Conservation (phyloP, 768 basidiomycete genomes). For the Boletellus ananiceps region DNA sequence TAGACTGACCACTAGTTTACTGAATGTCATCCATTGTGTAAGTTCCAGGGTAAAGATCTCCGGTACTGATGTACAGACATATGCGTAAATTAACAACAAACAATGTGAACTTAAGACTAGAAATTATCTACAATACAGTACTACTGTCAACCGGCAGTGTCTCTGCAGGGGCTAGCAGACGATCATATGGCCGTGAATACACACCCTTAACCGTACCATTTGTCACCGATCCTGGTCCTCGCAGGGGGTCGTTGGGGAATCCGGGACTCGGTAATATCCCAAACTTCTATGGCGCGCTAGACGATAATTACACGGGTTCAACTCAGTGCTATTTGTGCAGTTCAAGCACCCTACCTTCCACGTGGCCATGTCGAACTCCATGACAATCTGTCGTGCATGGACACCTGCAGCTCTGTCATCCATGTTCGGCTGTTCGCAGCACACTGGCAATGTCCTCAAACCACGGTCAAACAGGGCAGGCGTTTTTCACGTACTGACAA, state of each 20-base stretch:
- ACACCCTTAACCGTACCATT: constrained; percentile 62
- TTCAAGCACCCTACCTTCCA: constrained; percentile 62
- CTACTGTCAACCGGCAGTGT: constrained; percentile 7
- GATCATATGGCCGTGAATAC: background rate
- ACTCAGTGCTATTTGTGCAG: background rate
- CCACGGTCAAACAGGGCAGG: background rate
- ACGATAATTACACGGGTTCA: background rate
- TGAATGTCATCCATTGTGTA: background rate
- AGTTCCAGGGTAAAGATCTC: no score
- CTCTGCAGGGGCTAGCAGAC: constrained; percentile 1
- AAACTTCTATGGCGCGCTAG: constrained; percentile 84
- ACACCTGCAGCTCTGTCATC: constrained; percentile 62
- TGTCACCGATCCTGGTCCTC: constrained; percentile 50
- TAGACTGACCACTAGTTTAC: no score
- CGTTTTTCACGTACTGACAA: constrained; percentile 56
- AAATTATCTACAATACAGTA: constrained; percentile 16
- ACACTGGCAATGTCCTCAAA: constrained; percentile 36
- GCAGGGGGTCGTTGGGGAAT: constrained; percentile 73
- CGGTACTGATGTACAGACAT: no score
- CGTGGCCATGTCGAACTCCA: constrained; percentile 86
- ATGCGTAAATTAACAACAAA: background rate
- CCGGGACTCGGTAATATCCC: constrained; percentile 67
- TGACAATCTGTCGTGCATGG: constrained; percentile 77
- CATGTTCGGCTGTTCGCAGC: constrained; percentile 59
- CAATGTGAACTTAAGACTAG: background rate